Evolutionary conservation across 345 rosid species (phyloP), one percentile per base, ranked within the genome.

Genomic region (Nephelium lappaceum): DNA sequence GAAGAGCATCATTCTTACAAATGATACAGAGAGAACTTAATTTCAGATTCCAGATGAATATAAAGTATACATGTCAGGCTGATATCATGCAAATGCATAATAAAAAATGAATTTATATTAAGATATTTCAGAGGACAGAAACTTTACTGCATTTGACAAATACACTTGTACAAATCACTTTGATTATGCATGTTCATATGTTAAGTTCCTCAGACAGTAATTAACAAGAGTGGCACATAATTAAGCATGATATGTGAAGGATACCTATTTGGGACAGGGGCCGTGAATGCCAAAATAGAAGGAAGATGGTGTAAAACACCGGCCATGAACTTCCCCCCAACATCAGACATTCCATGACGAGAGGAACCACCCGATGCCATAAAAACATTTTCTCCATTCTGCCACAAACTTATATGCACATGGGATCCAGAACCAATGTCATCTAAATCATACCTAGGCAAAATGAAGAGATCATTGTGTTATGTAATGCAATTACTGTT

Each of bases 381-480:
- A 78, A 94, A 94, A 70, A 93, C 90, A 76, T 96, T 96, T 85
- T 91, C 80, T 61, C 92, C 97, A 76, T 94, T 86, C 83, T 81
- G 86, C 91, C 89, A 93, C 75, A 96, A 82, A 76, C 97, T 96
- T 64, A 96, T 57, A 87, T 96, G 99, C 62, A 93, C 99, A 81
- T 96, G 99, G 73, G 92, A 94, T 77, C 99, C 99, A 42, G 98
- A 94, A 67, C 99, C 98, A 68, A 96, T 77, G 83, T 94, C 99
- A 86, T 89, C 87, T 74, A 93, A 74, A 67, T 85, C 92, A 90
- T 86, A 92, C 93, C 99, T 95, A 76, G 64, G 69, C 62, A 66
- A 66, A 65, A 80, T 38, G 36, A 66, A 75, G 27, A 71, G 67
- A 5, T 31, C 73, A 64, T 41, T 39, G n/a, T 38, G 36, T 74